These are phyloP conservation scores for Lophiotrema nucula DNA, from an alignment of 495 filamentous ascomycete genomes.

Conservation along the genomic window DNA sequence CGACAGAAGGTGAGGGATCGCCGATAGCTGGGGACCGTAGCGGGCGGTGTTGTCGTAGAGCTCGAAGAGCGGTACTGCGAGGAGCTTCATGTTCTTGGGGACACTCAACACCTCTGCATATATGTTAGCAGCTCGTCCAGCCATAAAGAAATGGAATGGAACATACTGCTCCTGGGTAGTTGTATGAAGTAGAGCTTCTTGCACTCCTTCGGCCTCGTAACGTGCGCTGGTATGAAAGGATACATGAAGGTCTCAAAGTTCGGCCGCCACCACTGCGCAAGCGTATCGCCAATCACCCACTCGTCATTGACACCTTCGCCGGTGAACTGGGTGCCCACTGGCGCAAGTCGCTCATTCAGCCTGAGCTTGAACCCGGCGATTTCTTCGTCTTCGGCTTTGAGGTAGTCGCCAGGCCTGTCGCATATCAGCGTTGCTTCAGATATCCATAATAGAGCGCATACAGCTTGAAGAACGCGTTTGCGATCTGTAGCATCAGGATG, in stretches of 20 bases:
- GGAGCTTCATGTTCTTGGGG: constrained; percentile 99
- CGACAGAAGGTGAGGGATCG: constrained; percentile 90
- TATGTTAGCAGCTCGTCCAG: constrained; percentile 2
- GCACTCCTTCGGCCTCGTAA: constrained; percentile 96
- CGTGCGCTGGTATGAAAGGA: constrained; percentile 91
- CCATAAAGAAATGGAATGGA: neutral
- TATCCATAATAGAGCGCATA: constrained; percentile 40
- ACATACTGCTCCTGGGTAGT: constrained; percentile 83
- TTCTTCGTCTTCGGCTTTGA: constrained; percentile 86
- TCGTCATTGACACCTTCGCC: constrained; percentile 83
- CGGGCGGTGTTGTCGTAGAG: constrained; percentile 94
- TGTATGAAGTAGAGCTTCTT: constrained; percentile 99
- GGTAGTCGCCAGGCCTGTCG: constrained; percentile 83
- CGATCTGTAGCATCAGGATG: constrained; percentile 97
- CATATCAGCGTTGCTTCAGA: constrained; percentile 14
- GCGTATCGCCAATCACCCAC: constrained; percentile 90
- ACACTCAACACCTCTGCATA: constrained; percentile 85
- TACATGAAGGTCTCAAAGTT: constrained; percentile 99
- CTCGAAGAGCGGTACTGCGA: constrained; percentile 95
- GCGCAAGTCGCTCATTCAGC: constrained; percentile 88
- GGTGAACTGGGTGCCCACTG: constrained; percentile 81
- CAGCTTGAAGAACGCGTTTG: constrained; percentile 98
- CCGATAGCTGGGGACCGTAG: constrained; percentile 93
- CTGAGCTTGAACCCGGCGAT: constrained; percentile 88
- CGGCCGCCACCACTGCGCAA: constrained; percentile 97